Percentiles rank a stretch among this genome's conserved stretches.
Evolutionary conservation across 192 early-diverging fungal species (phyloP).

Genomic region (Mortierella alpina): DNA sequence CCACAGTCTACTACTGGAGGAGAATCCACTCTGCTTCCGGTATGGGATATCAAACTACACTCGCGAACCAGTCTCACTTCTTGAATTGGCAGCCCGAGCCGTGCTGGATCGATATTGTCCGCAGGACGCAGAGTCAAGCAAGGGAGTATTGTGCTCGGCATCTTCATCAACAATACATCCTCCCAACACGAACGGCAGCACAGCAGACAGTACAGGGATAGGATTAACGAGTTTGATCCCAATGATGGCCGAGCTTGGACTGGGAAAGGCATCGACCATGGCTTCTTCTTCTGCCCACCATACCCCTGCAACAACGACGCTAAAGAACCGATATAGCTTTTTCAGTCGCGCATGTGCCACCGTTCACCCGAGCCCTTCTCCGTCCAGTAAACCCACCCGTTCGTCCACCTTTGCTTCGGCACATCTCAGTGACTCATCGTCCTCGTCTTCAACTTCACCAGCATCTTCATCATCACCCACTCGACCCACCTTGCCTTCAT

Average conservation of each 20-base stretch:
- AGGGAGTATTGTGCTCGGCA: neutral
- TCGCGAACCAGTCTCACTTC: conserved; percentile 24
- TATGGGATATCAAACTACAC: conserved; percentile 30
- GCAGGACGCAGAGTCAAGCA: conserved; percentile 1
- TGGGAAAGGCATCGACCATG: conserved; percentile 19
- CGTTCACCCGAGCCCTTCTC: conserved; percentile 20
- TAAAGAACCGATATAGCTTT: conserved; percentile 43
- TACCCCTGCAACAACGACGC: neutral
- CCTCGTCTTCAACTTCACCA: conserved; percentile 23
- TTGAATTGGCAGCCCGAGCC: conserved; percentile 35
- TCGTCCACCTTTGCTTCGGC: conserved; percentile 12
- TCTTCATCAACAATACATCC: conserved; percentile 1
- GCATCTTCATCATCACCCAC: conserved; percentile 9
- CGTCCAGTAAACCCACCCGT: conserved; percentile 20
- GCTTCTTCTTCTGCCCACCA: conserved; percentile 2
- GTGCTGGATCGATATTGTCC: conserved; percentile 34
- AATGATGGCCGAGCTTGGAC: conserved; percentile 18
- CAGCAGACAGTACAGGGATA: neutral
- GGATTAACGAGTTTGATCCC: conserved; percentile 20
- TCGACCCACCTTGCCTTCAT: neutral
- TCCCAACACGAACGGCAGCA: neutral
- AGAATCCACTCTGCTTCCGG: conserved; percentile 38
- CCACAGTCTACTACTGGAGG: conserved; percentile 45
- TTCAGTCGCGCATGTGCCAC: conserved; percentile 31
- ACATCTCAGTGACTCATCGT: conserved; percentile 14